These are phyloP conservation scores for Parastagonospora nodorum DNA, from an alignment of 2,329 filamentous ascomycete species.

Conservation along the genomic window DNA sequence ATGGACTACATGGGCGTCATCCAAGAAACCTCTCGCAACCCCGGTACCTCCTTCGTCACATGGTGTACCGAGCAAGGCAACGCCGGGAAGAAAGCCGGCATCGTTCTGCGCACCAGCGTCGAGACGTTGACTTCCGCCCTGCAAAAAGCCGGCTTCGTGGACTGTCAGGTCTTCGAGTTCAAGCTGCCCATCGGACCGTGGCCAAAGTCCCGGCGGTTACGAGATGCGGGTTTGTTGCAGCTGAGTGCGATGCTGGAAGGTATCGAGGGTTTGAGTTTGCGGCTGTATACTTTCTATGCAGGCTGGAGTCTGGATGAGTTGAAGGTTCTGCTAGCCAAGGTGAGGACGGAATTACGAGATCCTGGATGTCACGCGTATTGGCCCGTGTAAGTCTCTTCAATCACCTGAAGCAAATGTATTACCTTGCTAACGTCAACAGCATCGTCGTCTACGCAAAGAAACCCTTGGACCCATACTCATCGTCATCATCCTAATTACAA, in stretches of 20 bases:
- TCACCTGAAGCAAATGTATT: neutral
- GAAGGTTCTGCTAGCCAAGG: constrained; percentile 42
- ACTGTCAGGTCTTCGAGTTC: constrained; percentile 23
- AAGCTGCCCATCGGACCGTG: constrained; percentile 29
- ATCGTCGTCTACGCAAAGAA: neutral
- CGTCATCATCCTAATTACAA: too few relatives aligned
- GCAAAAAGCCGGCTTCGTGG: constrained; percentile 24
- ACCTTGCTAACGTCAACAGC: neutral
- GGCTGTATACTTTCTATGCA: constrained; percentile 27
- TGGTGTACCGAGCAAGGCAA: constrained; percentile 27
- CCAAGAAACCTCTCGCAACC: constrained; percentile 40
- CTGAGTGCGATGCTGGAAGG: constrained; percentile 36
- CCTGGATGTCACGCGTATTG: constrained; percentile 35
- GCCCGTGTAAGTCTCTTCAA: constrained; percentile 30
- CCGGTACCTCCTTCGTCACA: constrained; percentile 22
- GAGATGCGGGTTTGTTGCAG: constrained; percentile 32
- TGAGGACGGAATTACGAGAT: constrained; percentile 33
- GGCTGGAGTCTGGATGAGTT: constrained; percentile 34
- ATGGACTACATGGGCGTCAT: constrained; percentile 36
- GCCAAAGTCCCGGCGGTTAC: constrained; percentile 22
- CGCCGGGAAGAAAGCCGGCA: constrained; percentile 26
- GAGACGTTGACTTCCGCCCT: constrained; percentile 27
- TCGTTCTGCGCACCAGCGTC: constrained; percentile 19
- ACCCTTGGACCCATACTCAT: too few relatives aligned
- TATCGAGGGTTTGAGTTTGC: constrained; percentile 31